Conservation (phyloP, 2,329 filamentous ascomycete genomes). For the Penicillium sp. region DNA sequence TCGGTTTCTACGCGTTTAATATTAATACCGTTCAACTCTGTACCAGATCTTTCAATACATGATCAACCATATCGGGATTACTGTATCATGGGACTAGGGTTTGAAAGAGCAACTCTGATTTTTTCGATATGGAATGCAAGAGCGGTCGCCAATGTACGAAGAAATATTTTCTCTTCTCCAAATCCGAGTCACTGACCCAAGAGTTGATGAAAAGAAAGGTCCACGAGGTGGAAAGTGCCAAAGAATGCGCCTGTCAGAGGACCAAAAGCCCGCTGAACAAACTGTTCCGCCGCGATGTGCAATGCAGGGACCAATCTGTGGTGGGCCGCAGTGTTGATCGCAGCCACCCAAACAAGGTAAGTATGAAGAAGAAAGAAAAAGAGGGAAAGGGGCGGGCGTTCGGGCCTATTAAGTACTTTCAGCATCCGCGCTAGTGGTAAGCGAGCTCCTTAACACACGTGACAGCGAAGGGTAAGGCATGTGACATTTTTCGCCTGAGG, state of each 20-base stretch:
- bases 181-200: slow-evolving; percentile 29
- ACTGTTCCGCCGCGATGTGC: slow-evolving; percentile 55
- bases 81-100: no score
- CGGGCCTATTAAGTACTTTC: background rate
- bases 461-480: background rate
- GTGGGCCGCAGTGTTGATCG: slow-evolving; percentile 48
- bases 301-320: slow-evolving; percentile 55
- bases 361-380: slow-evolving; percentile 50
- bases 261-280: slow-evolving; percentile 48
- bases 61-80: no score
- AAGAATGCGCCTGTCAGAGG: slow-evolving; percentile 42
- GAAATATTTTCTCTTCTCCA: slow-evolving; percentile 43
- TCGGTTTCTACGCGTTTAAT: no score
- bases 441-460: background rate
- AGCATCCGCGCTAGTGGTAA: slow-evolving; percentile 15
- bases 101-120: no score
- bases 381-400: slow-evolving; percentile 24
- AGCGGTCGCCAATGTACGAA: no score
- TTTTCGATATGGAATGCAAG: no score
- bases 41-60: no score
- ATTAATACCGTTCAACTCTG: no score
- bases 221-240: slow-evolving; percentile 33
- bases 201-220: slow-evolving; percentile 35
- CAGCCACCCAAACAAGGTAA: slow-evolving; percentile 51
- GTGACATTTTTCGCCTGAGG: background rate